A percentile compares a stretch with the other conserved stretches of the same genome.
Conservation (phyloP, 1,284 basidiomycete species). For the Wallemia hederae region DNA sequence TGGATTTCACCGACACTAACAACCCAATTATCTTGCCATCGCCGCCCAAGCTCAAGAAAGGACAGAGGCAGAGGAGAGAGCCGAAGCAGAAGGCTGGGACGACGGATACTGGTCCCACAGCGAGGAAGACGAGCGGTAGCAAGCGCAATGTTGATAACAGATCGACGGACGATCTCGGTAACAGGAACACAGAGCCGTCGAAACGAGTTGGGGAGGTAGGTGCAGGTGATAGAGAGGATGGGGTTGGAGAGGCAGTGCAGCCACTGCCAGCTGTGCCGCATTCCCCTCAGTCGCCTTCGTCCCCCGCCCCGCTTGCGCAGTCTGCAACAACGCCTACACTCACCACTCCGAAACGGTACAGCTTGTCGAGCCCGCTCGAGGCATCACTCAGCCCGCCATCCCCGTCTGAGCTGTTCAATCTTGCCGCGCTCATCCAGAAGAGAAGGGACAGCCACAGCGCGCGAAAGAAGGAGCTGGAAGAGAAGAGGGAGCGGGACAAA, state of each 20-base stretch:
- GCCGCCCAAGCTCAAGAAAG: background rate
- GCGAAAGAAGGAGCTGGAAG: too few species aligned
- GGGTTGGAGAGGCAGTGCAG: too few species aligned
- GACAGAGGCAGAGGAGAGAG: background rate
- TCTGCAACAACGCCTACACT: background rate
- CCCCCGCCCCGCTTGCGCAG: background rate
- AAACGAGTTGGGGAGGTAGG: background rate
- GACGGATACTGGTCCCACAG: background rate
- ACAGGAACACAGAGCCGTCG: too few species aligned
- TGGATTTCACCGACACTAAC: background rate
- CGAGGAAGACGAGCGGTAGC: background rate
- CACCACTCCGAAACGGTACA: background rate
- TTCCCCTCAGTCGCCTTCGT: background rate
- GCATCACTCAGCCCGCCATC: background rate
- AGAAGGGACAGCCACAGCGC: too few species aligned
- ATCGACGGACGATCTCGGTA: background rate
- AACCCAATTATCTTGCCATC: background rate
- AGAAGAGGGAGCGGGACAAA: too few species aligned
- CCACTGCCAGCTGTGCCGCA: background rate
- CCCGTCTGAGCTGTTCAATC: background rate
- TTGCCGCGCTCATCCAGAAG: too few species aligned
- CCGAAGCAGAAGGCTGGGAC: too few species aligned
- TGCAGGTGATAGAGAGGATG: background rate
- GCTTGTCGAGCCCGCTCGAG: background rate
- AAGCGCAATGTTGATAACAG: background rate